phyloP scores from a whole-genome alignment of 768 basidiomycete genomes.

The Mycena alexandri region DNA sequence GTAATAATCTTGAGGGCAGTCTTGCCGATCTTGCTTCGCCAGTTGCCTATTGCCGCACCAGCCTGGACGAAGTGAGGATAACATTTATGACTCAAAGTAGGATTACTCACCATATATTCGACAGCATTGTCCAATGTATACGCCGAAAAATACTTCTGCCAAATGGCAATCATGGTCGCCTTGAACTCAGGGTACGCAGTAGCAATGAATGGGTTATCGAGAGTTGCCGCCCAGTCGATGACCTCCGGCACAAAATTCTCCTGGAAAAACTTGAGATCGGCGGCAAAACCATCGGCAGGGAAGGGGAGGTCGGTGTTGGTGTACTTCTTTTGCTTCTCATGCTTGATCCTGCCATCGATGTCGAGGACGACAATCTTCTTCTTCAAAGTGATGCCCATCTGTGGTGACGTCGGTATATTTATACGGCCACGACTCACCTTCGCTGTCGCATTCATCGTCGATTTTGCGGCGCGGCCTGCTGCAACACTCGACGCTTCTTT shows the following conservation, averaged over 20 bases:
- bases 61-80: not conserved
- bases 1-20: not conserved
- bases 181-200: not conserved
- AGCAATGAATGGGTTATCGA: not conserved
- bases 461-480: not conserved
- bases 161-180: not conserved
- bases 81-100: too few species aligned
- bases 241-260: not conserved
- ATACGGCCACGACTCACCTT: constrained; percentile 10
- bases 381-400: constrained; percentile 23
- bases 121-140: not conserved
- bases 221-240: not conserved
- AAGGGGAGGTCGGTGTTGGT: constrained; percentile 25
- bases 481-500: not conserved
- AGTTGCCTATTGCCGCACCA: not conserved
- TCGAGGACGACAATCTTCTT: not conserved
- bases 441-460: not conserved
- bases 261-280: constrained; percentile 11
- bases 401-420: not conserved
- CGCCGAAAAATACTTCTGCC: constrained; percentile 4
- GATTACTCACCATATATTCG: not conserved
- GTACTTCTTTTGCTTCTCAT: not conserved
- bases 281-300: not conserved
- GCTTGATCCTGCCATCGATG: constrained; percentile 13
- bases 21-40: constrained; percentile 15